Evolutionary conservation across 495 filamentous ascomycete species (phyloP).

Genomic region (Cryomyces minteri): DNA sequence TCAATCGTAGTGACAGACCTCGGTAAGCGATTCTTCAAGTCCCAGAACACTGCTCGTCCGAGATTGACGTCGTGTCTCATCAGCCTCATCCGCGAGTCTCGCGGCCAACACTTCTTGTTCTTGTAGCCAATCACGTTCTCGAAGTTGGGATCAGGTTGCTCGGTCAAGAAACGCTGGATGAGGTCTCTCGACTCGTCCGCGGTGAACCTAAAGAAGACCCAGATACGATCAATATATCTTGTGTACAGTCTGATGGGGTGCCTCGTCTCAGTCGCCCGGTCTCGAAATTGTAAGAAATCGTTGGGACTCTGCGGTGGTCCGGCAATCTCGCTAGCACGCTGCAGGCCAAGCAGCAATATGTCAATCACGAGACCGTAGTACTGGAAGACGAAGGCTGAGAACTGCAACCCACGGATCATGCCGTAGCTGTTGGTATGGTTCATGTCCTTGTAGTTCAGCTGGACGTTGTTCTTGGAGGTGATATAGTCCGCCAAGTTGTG

Average conservation of each 20-base stretch:
- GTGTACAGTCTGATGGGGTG: constrained; percentile 96
- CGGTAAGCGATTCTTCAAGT: constrained; percentile 91
- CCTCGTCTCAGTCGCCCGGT: constrained; percentile 72
- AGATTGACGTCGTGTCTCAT: constrained; percentile 99
- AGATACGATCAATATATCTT: constrained; percentile 93
- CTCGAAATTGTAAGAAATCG: constrained; percentile 94
- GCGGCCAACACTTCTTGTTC: constrained; percentile 99
- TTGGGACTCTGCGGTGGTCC: constrained; percentile 93
- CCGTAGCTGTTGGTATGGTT: constrained; percentile 99
- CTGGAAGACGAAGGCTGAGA: constrained; percentile 97
- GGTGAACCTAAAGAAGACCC: constrained; percentile 89
- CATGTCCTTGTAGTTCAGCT: constrained; percentile 99
- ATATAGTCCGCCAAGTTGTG: constrained; percentile 99
- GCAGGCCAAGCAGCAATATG: constrained; percentile 76
- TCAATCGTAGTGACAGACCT: constrained; percentile 93
- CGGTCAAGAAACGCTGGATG: constrained; percentile 94
- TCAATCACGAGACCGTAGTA: constrained; percentile 97
- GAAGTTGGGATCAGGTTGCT: constrained; percentile 97
- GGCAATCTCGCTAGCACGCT: constrained; percentile 91
- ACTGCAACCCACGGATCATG: constrained; percentile 92
- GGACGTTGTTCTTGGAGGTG: constrained; percentile 98
- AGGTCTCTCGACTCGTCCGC: constrained; percentile 91
- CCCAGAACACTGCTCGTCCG: constrained; percentile 96
- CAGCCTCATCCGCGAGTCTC: constrained; percentile 90
- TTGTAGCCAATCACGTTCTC: constrained; percentile 98